Conservation (phyloP, 805 yeast species). For the Hanseniaspora lindneri region DNA sequence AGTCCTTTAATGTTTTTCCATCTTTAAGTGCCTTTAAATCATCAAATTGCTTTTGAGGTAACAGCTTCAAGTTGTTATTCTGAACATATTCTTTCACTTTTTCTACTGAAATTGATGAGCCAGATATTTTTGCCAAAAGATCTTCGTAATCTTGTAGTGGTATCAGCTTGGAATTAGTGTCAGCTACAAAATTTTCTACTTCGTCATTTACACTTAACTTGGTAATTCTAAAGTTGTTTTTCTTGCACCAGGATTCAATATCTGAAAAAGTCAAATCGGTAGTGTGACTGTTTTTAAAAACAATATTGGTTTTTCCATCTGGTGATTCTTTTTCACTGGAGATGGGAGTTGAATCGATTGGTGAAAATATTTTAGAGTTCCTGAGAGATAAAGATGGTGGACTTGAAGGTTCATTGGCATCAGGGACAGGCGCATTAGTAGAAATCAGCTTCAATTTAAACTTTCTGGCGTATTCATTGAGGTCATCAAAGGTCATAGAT, state of each 20-base stretch:
- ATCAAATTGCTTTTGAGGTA: conserved; percentile 9
- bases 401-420: neutral
- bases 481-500: conserved; percentile 25
- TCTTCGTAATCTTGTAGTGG: conserved; percentile 1
- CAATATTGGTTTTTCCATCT: no score
- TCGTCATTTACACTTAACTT: neutral
- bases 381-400: neutral
- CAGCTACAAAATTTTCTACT: neutral
- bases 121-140: neutral
- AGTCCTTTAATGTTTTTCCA: conserved; percentile 9
- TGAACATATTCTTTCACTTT: conserved; percentile 14
- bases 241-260: neutral
- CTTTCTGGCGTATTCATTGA: conserved; percentile 29
- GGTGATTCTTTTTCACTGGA: neutral
- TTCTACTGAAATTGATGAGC: conserved; percentile 5
- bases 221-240: neutral
- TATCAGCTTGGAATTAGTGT: neutral
- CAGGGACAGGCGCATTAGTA: neutral
- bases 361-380: neutral
- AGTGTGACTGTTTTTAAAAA: no score
- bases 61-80: conserved; percentile 9
- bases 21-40: conserved; percentile 2
- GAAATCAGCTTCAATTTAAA: conserved; percentile 31
- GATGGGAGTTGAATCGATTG: neutral
- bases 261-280: neutral